Evolutionary conservation across 2,329 filamentous ascomycete genomes (phyloP).

Genomic region (Coniella vitis): DNA sequence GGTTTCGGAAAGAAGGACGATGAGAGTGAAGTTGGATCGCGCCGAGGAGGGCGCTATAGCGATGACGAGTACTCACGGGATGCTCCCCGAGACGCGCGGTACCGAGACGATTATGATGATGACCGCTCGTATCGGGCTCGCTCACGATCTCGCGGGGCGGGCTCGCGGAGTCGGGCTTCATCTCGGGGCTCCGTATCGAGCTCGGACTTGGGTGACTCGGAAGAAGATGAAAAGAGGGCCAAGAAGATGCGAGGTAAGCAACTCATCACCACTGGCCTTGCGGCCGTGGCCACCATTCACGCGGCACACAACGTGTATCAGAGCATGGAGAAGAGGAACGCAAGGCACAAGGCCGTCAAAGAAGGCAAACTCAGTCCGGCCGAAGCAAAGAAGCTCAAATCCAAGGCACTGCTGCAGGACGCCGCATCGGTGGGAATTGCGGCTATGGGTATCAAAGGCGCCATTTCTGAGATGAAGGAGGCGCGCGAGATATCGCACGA

Average conservation of each 20-base stretch:
- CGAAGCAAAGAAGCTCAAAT: slow-evolving; percentile 51
- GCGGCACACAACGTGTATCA: slow-evolving; percentile 52
- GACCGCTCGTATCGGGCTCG: slow-evolving; percentile 35
- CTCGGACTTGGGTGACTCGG: slow-evolving; percentile 51
- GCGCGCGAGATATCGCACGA: slow-evolving; percentile 43
- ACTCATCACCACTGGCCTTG: slow-evolving; percentile 48
- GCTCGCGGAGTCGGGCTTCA: slow-evolving; percentile 27
- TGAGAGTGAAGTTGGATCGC: slow-evolving; percentile 19
- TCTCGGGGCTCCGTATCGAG: slow-evolving; percentile 41
- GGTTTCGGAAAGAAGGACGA: slow-evolving; percentile 47
- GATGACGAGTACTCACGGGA: slow-evolving; percentile 41
- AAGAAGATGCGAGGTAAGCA: slow-evolving; percentile 59
- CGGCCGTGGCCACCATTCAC: slow-evolving; percentile 53
- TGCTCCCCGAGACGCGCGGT: slow-evolving; percentile 27
- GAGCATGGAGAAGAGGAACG: slow-evolving; percentile 50
- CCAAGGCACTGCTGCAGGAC: slow-evolving; percentile 50
- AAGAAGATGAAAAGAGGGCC: slow-evolving; percentile 46
- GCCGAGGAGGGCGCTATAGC: slow-evolving; percentile 26
- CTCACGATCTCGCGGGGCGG: slow-evolving; percentile 32
- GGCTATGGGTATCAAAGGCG: slow-evolving; percentile 50
- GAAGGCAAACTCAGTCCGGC: slow-evolving; percentile 44
- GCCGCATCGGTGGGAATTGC: slow-evolving; percentile 53
- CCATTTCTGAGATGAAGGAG: slow-evolving; percentile 49
- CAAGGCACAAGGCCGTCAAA: slow-evolving; percentile 45
- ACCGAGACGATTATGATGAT: slow-evolving; percentile 37